Conservation (phyloP, 2,329 filamentous ascomycete species). For the Apiospora aurea region DNA sequence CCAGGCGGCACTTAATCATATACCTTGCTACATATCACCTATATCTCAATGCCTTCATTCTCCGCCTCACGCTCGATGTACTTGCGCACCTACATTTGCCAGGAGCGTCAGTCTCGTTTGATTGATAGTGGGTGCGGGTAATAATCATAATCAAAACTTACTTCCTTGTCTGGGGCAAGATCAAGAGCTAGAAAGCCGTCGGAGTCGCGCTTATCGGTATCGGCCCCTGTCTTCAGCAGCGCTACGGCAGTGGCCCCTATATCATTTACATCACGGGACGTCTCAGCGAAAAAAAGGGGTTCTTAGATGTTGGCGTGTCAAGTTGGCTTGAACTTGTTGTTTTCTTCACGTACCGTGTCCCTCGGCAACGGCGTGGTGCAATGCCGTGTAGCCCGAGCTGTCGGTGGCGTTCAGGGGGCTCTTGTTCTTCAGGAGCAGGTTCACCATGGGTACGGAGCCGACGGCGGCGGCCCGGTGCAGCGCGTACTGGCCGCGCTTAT, state of each 20-base stretch:
- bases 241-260: constrained; percentile 81
- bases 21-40: constrained; percentile 23
- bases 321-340: no score
- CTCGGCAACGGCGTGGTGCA: constrained; percentile 87
- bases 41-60: constrained; percentile 78
- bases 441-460: constrained; percentile 87
- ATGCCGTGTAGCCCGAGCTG: constrained; percentile 80
- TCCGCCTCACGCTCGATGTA: constrained; percentile 83
- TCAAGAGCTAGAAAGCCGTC: constrained; percentile 79
- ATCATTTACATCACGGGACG: background rate
- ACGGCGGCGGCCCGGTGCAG: constrained; percentile 91
- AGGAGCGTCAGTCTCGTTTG: background rate
- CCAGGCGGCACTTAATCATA: background rate
- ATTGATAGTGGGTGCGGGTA: background rate
- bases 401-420: constrained; percentile 89
- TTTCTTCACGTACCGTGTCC: constrained; percentile 62
- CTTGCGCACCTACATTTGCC: constrained; percentile 66
- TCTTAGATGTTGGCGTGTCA: no score
- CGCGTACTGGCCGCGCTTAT: constrained; percentile 87
- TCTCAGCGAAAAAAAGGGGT: no score
- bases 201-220: constrained; percentile 76
- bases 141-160: constrained; percentile 49
- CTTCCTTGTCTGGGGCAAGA: constrained; percentile 85
- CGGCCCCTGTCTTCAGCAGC: constrained; percentile 84
- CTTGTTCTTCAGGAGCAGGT: constrained; percentile 75